Base-by-base conservation (phyloP, 2,329 filamentous ascomycete species). In the Pyrenophora tritici-repentis region DNA sequence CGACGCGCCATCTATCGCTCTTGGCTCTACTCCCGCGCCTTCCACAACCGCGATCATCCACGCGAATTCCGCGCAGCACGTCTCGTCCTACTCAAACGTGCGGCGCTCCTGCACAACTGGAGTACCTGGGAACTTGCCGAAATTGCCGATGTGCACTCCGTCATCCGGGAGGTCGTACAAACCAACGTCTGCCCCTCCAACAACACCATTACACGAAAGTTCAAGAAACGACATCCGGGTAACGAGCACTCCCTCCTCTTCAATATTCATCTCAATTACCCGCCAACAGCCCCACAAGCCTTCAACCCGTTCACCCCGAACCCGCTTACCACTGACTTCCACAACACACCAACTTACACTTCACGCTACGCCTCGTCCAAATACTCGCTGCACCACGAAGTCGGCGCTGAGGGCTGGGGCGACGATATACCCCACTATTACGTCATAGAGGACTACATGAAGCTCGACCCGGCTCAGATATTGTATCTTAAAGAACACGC, bases 361-460 rank as follows among this genome's bases (percentile, higher is more conserved):
- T 69, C 71, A 31, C 67, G 70, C 48, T 75, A 79, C 62, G 71
- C 75, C 36, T 68, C 72, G 16, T 74, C 76, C 32, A 78, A 79
- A 56, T 79, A 79, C 54, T 75, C 74, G 4, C 73, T 78, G 17
- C 77, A 79, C 36, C 79, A 82, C 51, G 80, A 84, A 24, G 74
- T 81, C 3, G 81, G 81, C 6, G 73, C 75, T n/a, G 82, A 85
- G 67, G 84, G 84, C 18, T 86, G 84, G 84, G 84, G 84, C 24
- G 83, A 86, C 59, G 83, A 86, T 47, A 82, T 86, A 42, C 75
- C 78, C 12, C 83, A 86, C 55, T 86, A 86, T 65, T 86, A 86
- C 58, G 75, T 86, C 5, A 79, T 86, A 3, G 82, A 86, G 59
- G 83, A 86, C 55, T 84, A 86, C 79, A 74, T 86, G 70, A 86